phyloP scores from a whole-genome alignment of 2,329 filamentous ascomycete species.

The Fusarium sp. region DNA sequence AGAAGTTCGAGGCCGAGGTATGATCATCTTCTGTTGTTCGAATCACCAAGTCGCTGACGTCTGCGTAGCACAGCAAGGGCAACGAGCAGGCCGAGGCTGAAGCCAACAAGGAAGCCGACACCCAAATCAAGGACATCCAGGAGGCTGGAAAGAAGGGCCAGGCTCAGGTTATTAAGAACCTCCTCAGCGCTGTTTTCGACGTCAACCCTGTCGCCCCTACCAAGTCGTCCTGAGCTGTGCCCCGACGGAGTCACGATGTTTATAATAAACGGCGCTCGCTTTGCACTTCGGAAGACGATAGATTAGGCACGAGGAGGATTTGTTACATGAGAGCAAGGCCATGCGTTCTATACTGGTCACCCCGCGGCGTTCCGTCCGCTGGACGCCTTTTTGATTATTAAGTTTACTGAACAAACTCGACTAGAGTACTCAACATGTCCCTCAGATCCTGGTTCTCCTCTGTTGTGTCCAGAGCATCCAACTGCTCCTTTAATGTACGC shows the following conservation, averaged over 20 bases:
- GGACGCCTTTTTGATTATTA: slow-evolving; percentile 41
- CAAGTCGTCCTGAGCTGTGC: slow-evolving; percentile 44
- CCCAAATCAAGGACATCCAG: slow-evolving; percentile 84
- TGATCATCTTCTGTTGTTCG: not conserved
- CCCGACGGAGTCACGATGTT: slow-evolving; percentile 6
- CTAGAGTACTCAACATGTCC: slow-evolving; percentile 66
- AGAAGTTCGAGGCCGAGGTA: slow-evolving; percentile 85
- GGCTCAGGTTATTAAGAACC: slow-evolving; percentile 81
- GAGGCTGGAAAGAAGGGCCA: slow-evolving; percentile 82
- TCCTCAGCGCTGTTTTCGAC: slow-evolving; percentile 86
- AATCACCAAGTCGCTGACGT: slow-evolving; percentile 5
- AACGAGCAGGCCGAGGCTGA: slow-evolving; percentile 82
- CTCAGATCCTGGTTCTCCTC: slow-evolving; percentile 68
- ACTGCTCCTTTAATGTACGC: slow-evolving; percentile 72
- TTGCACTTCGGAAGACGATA: slow-evolving; percentile 17
- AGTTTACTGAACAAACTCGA: slow-evolving; percentile 59
- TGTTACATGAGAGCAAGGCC: slow-evolving; percentile 32
- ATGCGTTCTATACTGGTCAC: slow-evolving; percentile 29
- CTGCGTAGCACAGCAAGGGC: slow-evolving; percentile 83
- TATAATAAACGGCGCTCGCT: slow-evolving; percentile 27
- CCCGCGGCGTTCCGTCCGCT: slow-evolving; percentile 14
- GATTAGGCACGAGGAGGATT: slow-evolving; percentile 21
- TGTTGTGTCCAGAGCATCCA: slow-evolving; percentile 63
- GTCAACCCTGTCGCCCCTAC: slow-evolving; percentile 74
- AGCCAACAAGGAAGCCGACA: slow-evolving; percentile 83